Evolutionary conservation across 208 protist genomes (phyloP), one percentile per base, ranked within the genome.

Genomic region (Wallacemonas collosoma): DNA sequence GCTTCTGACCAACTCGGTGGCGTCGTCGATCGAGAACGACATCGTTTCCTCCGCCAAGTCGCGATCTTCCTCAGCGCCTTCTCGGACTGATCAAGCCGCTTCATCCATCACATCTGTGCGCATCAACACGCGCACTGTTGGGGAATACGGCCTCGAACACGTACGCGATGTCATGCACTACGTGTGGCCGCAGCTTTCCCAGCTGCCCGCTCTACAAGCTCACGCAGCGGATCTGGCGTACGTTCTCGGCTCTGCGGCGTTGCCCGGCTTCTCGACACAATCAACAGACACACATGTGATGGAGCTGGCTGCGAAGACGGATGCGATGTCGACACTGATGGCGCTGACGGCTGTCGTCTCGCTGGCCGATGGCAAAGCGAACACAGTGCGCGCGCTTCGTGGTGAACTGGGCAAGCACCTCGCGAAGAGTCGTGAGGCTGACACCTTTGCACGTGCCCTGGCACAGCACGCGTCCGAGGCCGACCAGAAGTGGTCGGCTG

Each of bases 1-100:
- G 26, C 11, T 82, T 3, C 39, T 75, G 6, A 47, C 79, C 26
- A 78, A 75, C 17, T 55, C 79, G 5, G 15, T 80, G 2, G 69
- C 81, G 6, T 63, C 73, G 41, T 47, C 8, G 4, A 9, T 72
- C n/a, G 60, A 76, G 40, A 11, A 61, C 57, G 50, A 60, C 56
- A 72, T 80, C 53, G 40, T 69, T 2, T 35, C 71, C 17, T 9
- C 38, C 43, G 41, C 57, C 17, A 62, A 54, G 11, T 36, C 41
- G 3, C 38, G 48, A 47, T 53, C 68, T 2, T 40, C 50, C 3
- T 2, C 9, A 55, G 48, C 44, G 48, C 17, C 40, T 7, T 45
- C 47, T 15, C 11, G 15, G 47, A 39, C 44, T 6, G 44, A 17
- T 7, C 6, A 38, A 5, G 40, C 2, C 1, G 35, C 6, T 9